Conservation (phyloP, 208 protist species). For the Angomonas desouzai region DNA sequence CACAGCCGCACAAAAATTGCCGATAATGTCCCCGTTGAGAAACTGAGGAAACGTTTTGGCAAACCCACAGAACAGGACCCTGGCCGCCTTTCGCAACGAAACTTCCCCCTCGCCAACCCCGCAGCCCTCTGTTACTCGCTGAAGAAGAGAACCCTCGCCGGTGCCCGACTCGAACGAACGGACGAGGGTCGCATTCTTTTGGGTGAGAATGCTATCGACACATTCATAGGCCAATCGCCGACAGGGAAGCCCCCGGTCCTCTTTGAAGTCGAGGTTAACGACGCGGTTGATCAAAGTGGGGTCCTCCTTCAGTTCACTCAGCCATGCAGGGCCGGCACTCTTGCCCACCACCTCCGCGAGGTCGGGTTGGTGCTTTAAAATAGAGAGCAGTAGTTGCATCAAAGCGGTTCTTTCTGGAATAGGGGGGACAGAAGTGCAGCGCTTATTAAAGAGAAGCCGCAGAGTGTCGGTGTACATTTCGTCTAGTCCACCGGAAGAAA, state of each 20-base stretch:
- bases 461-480: not conserved
- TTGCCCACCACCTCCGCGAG: not conserved
- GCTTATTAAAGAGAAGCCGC: not conserved
- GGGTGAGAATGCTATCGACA: not conserved
- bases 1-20: not conserved
- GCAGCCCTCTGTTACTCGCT: not conserved
- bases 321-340: not conserved
- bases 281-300: not conserved
- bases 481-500: not conserved
- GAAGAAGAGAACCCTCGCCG: not conserved
- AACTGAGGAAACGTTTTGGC: not conserved
- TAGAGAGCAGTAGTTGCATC: not conserved
- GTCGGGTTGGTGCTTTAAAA: not conserved
- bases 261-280: not conserved
- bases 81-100: not conserved
- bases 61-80: not conserved
- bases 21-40: not conserved
- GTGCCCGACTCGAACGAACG: not conserved
- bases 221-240: slow-evolving; percentile 1
- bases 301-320: not conserved
- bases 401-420: not conserved
- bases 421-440: not conserved
- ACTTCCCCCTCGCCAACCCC: not conserved
- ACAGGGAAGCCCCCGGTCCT: not conserved
- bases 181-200: not conserved